Conservation (phyloP, 768 basidiomycete species). For the Dentipellis sp. region DNA sequence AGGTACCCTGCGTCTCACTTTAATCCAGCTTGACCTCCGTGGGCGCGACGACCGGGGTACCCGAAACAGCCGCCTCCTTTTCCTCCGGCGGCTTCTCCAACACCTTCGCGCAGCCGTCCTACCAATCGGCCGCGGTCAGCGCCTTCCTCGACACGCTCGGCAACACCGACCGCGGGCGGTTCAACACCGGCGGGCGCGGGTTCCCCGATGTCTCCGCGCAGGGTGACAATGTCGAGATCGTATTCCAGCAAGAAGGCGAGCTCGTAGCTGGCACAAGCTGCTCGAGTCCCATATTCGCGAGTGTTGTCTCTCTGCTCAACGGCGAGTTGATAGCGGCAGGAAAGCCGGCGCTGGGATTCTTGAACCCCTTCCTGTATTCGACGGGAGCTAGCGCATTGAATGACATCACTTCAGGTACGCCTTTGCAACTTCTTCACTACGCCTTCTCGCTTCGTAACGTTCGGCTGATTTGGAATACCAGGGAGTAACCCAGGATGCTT, state of each 20-base stretch:
- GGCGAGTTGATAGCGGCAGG: slow-evolving; percentile 21
- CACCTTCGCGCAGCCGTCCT: slow-evolving; percentile 12
- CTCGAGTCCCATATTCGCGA: slow-evolving; percentile 25
- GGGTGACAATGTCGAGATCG: slow-evolving; percentile 24
- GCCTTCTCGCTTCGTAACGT: not conserved
- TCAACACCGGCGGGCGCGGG: slow-evolving; percentile 28
- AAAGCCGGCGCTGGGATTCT: slow-evolving; percentile 13
- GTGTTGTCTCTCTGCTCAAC: slow-evolving; percentile 25
- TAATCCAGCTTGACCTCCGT: slow-evolving; percentile 11
- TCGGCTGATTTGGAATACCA: not conserved
- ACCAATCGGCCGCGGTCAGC: slow-evolving; percentile 29
- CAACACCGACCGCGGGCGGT: slow-evolving; percentile 20
- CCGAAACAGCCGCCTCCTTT: slow-evolving; percentile 19
- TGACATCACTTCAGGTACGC: not conserved
- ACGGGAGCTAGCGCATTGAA: not conserved
- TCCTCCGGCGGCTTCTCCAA: slow-evolving; percentile 17
- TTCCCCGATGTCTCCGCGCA: slow-evolving; percentile 41
- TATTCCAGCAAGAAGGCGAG: slow-evolving; percentile 9
- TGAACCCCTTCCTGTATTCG: slow-evolving; percentile 16
- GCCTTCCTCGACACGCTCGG: slow-evolving; percentile 26
- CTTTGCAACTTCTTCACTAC: not conserved
- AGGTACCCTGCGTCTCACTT: not conserved
- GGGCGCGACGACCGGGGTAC: slow-evolving; percentile 22
- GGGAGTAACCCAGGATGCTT: slow-evolving; percentile 17
- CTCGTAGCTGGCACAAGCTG: slow-evolving; percentile 24